These are phyloP conservation scores for Pyricularia pennisetigena DNA, from an alignment of 2,329 filamentous ascomycete species.

Conservation along the genomic window DNA sequence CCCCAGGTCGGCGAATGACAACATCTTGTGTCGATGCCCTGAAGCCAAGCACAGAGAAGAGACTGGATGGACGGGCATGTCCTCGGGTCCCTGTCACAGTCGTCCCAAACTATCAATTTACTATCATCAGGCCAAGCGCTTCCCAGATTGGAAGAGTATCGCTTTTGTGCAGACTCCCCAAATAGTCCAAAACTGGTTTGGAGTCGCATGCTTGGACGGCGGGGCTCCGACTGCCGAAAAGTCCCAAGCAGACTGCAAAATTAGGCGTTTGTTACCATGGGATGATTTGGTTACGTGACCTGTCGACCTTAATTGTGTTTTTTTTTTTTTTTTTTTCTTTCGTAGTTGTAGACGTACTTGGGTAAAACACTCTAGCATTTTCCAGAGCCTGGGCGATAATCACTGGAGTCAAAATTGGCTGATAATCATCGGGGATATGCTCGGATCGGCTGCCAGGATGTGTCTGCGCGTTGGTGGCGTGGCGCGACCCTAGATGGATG, in stretches of 20 bases:
- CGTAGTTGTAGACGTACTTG: no score
- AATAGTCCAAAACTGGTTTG: neutral
- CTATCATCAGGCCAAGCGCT: neutral
- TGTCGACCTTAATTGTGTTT: neutral
- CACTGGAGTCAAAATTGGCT: neutral
- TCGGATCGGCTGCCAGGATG: neutral
- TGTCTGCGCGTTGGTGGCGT: neutral
- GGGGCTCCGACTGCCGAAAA: neutral
- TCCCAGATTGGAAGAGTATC: neutral
- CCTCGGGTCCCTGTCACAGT: neutral
- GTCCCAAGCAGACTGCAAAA: neutral
- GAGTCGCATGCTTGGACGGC: neutral
- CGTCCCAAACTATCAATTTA: neutral
- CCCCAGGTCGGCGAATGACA: neutral
- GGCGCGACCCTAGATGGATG: no score
- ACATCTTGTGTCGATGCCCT: neutral
- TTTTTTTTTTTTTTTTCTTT: no score
- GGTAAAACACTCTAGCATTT: no score
- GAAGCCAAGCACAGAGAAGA: neutral
- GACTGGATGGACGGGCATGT: neutral
- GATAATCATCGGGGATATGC: neutral
- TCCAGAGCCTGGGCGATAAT: neutral
- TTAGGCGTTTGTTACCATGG: neutral
- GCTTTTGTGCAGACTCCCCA: neutral
- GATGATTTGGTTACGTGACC: neutral